Conservation (phyloP, 805 yeast species). For the Nakazawaea wickerhamii region DNA sequence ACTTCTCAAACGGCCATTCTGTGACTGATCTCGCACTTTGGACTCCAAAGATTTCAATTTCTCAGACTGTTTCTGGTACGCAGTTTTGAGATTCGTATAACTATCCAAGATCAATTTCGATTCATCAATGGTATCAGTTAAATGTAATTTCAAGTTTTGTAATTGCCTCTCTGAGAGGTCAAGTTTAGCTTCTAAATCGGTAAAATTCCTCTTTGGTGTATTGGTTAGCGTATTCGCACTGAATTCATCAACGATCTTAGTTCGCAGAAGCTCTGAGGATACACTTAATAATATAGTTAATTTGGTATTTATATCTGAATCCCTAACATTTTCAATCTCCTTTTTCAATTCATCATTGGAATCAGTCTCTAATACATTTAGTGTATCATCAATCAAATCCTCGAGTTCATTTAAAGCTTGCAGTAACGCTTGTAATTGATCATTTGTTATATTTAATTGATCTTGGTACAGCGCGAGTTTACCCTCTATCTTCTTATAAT, state of each 20-base stretch:
- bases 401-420: background rate
- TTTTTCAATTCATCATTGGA: background rate
- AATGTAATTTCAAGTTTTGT: too few species aligned
- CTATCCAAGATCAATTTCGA: too few species aligned
- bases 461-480: background rate
- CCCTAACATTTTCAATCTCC: background rate
- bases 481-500: background rate
- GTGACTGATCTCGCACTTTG: too few species aligned
- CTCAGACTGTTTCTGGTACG: too few species aligned
- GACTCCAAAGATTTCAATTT: too few species aligned
- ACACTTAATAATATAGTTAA: background rate
- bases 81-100: too few species aligned
- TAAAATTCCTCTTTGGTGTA: background rate
- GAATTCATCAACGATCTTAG: background rate
- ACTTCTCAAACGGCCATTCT: constrained; percentile 18
- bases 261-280: background rate
- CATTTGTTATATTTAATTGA: background rate
- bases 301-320: background rate
- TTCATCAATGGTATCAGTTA: too few species aligned
- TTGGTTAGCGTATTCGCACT: background rate
- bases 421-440: background rate
- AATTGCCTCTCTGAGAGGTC: too few species aligned
- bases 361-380: background rate
- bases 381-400: background rate
- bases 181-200: too few species aligned